Percentiles rank a stretch among this genome's conserved stretches.
Conservation (phyloP, 2,329 filamentous ascomycete species). For the Lomentospora prolificans region DNA sequence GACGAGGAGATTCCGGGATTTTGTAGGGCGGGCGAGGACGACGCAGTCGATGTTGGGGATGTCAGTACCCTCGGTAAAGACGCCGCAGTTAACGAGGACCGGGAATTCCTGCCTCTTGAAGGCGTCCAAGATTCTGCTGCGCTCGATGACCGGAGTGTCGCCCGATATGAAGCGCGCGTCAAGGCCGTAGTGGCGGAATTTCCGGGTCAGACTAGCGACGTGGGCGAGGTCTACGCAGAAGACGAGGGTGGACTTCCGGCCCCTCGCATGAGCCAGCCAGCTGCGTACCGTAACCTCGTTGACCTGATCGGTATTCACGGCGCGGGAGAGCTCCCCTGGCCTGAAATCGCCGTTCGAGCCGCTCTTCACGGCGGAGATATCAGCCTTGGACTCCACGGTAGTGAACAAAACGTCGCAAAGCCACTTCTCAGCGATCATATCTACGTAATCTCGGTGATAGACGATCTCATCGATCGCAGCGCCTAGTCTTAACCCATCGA, state of each 20-base stretch:
- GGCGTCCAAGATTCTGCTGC: slow-evolving; percentile 59
- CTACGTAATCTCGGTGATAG: slow-evolving; percentile 69
- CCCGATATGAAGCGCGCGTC: slow-evolving; percentile 84
- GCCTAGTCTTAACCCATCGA: slow-evolving; percentile 75
- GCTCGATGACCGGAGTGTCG: slow-evolving; percentile 59
- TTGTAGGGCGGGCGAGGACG: slow-evolving; percentile 75
- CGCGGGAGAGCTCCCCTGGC: slow-evolving; percentile 63
- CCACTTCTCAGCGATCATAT: slow-evolving; percentile 79
- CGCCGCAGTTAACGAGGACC: slow-evolving; percentile 86
- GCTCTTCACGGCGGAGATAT: slow-evolving; percentile 61
- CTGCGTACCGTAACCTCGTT: slow-evolving; percentile 80
- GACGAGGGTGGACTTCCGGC: slow-evolving; percentile 74
- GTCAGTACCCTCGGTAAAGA: slow-evolving; percentile 96
- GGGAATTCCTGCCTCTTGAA: slow-evolving; percentile 73
- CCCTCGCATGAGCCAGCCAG: slow-evolving; percentile 69
- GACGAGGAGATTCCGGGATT: slow-evolving; percentile 83
- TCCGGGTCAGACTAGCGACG: slow-evolving; percentile 61
- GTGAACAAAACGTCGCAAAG: slow-evolving; percentile 88
- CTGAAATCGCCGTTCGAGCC: slow-evolving; percentile 66
- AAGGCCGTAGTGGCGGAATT: slow-evolving; percentile 67
- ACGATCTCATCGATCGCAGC: slow-evolving; percentile 89
- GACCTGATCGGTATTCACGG: slow-evolving; percentile 69
- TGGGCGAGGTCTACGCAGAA: slow-evolving; percentile 92
- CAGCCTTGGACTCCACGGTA: slow-evolving; percentile 73
- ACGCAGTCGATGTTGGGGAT: slow-evolving; percentile 97